These are phyloP conservation scores for Chaetomium cochliodes DNA, from an alignment of 495 filamentous ascomycete species.

Conservation along the genomic window DNA sequence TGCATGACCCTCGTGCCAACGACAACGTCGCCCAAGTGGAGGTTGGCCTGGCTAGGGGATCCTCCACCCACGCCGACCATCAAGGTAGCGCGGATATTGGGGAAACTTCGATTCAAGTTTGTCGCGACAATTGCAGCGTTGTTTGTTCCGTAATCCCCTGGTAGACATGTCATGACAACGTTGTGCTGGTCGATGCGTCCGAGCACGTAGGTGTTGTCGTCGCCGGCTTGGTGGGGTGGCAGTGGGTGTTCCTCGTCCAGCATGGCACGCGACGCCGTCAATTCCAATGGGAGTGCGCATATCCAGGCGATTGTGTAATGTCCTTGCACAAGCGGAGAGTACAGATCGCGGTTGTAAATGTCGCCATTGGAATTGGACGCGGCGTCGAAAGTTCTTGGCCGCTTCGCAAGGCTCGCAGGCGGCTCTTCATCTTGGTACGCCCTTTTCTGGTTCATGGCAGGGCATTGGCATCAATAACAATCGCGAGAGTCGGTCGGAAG, in stretches of 20 bases:
- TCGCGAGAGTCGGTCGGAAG: conserved; percentile 8
- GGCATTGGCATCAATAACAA: conserved; percentile 11
- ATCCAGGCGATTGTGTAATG: conserved; percentile 24
- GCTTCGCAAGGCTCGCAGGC: conserved; percentile 12
- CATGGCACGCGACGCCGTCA: conserved; percentile 20
- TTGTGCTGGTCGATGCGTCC: conserved; percentile 43
- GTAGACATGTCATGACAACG: conserved; percentile 48
- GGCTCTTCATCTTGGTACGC: conserved; percentile 10
- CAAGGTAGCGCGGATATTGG: conserved; percentile 26
- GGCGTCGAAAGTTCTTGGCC: conserved; percentile 10
- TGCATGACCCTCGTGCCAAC: conserved; percentile 47
- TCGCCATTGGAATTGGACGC: conserved; percentile 11
- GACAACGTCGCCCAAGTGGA: conserved; percentile 48
- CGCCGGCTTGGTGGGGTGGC: conserved; percentile 16
- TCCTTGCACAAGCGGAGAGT: conserved; percentile 10
- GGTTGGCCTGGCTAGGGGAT: conserved; percentile 38
- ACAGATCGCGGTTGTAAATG: neutral
- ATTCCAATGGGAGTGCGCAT: conserved; percentile 17
- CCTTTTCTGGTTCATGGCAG: conserved; percentile 11
- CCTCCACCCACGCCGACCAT: conserved; percentile 50
- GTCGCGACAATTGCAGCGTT: conserved; percentile 39
- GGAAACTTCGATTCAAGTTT: conserved; percentile 38
- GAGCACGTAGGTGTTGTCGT: conserved; percentile 39
- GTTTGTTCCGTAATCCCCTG: conserved; percentile 31
- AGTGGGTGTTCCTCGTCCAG: conserved; percentile 15